Evolutionary conservation across 805 yeast species (phyloP).

Genomic region (Pachysolen tannophilus): DNA sequence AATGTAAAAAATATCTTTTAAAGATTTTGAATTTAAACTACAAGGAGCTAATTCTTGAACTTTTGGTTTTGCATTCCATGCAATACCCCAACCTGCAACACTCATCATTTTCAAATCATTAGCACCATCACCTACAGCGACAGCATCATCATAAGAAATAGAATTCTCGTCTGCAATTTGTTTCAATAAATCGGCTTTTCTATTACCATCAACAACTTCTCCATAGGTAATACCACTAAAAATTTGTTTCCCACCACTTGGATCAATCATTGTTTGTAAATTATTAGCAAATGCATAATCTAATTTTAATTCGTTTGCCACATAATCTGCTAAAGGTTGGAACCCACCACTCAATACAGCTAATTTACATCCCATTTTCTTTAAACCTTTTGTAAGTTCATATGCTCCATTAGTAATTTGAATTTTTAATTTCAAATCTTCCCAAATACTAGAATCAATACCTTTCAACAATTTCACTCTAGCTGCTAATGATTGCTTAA

Average conservation of each 20-base stretch:
- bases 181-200: constrained; percentile 66
- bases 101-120: constrained; percentile 92
- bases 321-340: constrained; percentile 74
- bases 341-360: constrained; percentile 96
- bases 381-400: constrained; percentile 59
- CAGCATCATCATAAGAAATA: constrained; percentile 43
- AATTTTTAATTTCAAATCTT: constrained; percentile 62
- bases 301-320: constrained; percentile 57
- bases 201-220: constrained; percentile 76
- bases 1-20: constrained; percentile 72
- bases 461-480: constrained; percentile 82
- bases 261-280: constrained; percentile 38
- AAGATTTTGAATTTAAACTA: constrained; percentile 63
- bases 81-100: constrained; percentile 87
- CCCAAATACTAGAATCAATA: constrained; percentile 71
- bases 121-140: constrained; percentile 97
- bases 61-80: constrained; percentile 95
- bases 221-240: constrained; percentile 78
- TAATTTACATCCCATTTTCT: constrained; percentile 51
- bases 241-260: constrained; percentile 28
- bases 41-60: constrained; percentile 83
- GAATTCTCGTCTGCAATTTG: constrained; percentile 50
- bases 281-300: constrained; percentile 89
- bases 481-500: constrained; percentile 66
- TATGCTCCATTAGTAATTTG: constrained; percentile 79